Evolutionary conservation across 1,284 basidiomycete genomes (phyloP).

Genomic region (Trametes polyzona): DNA sequence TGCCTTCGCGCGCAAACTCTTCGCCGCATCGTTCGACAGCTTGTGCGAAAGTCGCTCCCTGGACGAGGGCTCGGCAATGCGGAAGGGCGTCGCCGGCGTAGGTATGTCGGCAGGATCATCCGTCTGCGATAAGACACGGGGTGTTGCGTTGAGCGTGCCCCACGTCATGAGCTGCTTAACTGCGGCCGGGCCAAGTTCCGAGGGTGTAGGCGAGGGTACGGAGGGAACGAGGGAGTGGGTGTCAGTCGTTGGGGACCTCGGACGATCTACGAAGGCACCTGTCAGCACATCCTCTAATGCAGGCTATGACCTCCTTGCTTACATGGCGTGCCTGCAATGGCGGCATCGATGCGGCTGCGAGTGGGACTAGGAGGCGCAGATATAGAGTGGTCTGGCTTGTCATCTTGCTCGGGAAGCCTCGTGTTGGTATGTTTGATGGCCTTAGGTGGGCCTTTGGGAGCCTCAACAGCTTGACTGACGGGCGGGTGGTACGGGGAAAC

Average conservation of each 20-base stretch:
- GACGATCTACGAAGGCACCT: constrained; percentile 51
- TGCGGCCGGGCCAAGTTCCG: constrained; percentile 73
- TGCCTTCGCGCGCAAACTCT: constrained; percentile 72
- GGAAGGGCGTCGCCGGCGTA: constrained; percentile 66
- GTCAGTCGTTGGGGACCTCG: constrained; percentile 57
- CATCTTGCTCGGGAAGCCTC: constrained; percentile 71
- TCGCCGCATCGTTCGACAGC: constrained; percentile 74
- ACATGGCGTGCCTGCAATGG: constrained; percentile 85
- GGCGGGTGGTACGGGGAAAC: constrained; percentile 71
- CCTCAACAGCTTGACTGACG: constrained; percentile 35
- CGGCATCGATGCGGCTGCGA: constrained; percentile 84
- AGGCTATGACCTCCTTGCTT: constrained; percentile 31
- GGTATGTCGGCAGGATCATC: constrained; percentile 54
- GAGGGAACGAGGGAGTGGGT: constrained; percentile 78
- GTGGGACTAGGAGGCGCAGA: constrained; percentile 85
- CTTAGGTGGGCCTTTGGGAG: constrained; percentile 57
- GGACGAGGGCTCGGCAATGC: constrained; percentile 66
- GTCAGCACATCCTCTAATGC: constrained; percentile 13
- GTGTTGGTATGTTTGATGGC: constrained; percentile 81
- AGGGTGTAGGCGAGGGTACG: constrained; percentile 84
- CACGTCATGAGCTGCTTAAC: constrained; percentile 92
- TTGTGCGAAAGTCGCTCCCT: constrained; percentile 80
- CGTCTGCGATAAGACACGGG: constrained; percentile 74
- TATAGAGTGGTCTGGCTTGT: constrained; percentile 44
- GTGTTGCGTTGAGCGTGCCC: constrained; percentile 88